phyloP scores from a whole-genome alignment of 805 yeast species.

The Lipomyces sp. region DNA sequence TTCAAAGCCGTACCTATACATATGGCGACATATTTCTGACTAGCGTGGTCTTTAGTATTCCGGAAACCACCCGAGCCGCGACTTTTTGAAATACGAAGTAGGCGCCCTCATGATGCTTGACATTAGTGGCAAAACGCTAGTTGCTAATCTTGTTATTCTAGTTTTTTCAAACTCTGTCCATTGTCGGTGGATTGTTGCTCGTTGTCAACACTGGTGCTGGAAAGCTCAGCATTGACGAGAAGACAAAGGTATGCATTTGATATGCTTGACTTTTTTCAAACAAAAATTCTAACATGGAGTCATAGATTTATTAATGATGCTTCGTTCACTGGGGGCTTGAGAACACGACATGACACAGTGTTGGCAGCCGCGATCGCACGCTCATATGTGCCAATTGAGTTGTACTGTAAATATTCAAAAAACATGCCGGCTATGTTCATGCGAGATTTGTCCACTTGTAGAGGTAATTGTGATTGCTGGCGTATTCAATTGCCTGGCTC shows the following conservation, averaged over 20 bases:
- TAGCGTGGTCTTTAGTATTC: slow-evolving; percentile 41
- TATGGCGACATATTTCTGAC: not conserved
- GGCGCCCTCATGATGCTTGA: not conserved
- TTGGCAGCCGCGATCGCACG: too few species aligned
- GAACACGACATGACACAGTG: too few species aligned
- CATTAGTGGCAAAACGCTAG: not conserved
- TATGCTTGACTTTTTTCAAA: not conserved
- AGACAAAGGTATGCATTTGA: slow-evolving; percentile 72
- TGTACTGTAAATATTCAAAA: too few species aligned
- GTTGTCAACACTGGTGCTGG: slow-evolving; percentile 97
- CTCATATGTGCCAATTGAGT: too few species aligned
- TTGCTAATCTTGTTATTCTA: not conserved
- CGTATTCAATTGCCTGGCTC: too few species aligned
- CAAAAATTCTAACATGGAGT: not conserved
- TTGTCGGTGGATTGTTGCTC: slow-evolving; percentile 87
- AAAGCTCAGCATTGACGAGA: slow-evolving; percentile 85
- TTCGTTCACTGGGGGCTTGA: too few species aligned
- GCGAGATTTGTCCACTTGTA: too few species aligned
- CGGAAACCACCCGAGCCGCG: slow-evolving; percentile 71
- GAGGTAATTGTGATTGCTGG: too few species aligned
- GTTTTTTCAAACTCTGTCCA: slow-evolving; percentile 89
- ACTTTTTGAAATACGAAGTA: slow-evolving; percentile 76
- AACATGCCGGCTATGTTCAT: too few species aligned
- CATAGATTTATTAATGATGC: too few species aligned
- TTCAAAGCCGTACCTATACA: not conserved